phyloP scores from a whole-genome alignment of 495 filamentous ascomycete species.

The Chaetomium cochliodes region DNA sequence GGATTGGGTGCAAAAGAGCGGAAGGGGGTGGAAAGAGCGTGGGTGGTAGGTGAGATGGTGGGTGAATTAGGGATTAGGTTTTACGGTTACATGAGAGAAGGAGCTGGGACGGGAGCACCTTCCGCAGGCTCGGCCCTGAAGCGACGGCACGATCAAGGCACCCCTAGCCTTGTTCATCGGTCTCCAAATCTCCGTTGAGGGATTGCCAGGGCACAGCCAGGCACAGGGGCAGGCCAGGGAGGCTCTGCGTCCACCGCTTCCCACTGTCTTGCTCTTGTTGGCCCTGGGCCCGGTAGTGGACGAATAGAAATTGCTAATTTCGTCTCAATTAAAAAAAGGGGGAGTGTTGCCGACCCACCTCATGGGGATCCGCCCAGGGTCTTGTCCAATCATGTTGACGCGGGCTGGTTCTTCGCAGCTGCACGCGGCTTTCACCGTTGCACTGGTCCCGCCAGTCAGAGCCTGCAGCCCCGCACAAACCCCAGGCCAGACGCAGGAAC shows the following conservation, averaged over 20 bases:
- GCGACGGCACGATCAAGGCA: constrained; percentile 20
- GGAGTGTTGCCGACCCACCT: constrained; percentile 14
- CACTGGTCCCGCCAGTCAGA: constrained; percentile 17
- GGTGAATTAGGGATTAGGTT: constrained; percentile 30
- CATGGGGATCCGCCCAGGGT: constrained; percentile 21
- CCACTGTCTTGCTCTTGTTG: background rate
- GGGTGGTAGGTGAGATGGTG: constrained; percentile 19
- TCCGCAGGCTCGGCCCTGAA: constrained; percentile 21
- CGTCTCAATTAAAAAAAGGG: constrained; percentile 39
- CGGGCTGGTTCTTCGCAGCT: constrained; percentile 16
- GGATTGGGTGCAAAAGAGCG: constrained; percentile 24
- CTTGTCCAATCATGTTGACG: constrained; percentile 10
- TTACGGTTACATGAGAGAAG: constrained; percentile 19
- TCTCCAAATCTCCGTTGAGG: constrained; percentile 37
- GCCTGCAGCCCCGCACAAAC: background rate
- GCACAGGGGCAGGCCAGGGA: constrained; percentile 20
- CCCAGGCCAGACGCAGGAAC: constrained; percentile 30
- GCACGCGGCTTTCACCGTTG: constrained; percentile 14
- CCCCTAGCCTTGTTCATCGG: constrained; percentile 16
- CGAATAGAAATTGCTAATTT: constrained; percentile 42
- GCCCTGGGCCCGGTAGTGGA: constrained; percentile 21
- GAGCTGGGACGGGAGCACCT: background rate
- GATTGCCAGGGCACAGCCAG: constrained; percentile 21
- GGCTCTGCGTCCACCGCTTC: constrained; percentile 11
- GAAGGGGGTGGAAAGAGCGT: constrained; percentile 22